Evolutionary conservation across 2,329 filamentous ascomycete species (phyloP).

Genomic region (Dactylellina sp.): DNA sequence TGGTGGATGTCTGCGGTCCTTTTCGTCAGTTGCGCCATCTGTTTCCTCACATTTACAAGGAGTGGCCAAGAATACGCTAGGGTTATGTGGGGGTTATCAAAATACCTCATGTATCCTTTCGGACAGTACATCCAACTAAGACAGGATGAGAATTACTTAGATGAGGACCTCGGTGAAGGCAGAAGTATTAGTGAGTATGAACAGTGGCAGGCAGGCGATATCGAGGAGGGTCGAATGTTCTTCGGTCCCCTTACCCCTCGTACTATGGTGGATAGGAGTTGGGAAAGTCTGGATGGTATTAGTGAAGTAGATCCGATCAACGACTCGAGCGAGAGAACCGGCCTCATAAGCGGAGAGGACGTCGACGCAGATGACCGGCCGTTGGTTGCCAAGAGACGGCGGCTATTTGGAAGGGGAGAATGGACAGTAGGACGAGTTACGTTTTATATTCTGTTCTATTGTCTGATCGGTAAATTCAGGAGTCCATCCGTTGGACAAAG

Average conservation of each 20-base stretch:
- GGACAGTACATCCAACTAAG: conserved; percentile 94
- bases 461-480: conserved; percentile 71
- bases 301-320: conserved; percentile 92
- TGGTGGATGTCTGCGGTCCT: conserved; percentile 92
- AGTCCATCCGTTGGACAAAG: background rate
- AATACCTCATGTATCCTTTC: conserved; percentile 94
- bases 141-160: conserved; percentile 91
- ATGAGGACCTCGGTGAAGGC: conserved; percentile 95
- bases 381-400: conserved; percentile 74
- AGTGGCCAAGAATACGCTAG: conserved; percentile 87
- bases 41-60: conserved; percentile 79
- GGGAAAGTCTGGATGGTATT: conserved; percentile 87
- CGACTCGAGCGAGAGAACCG: conserved; percentile 67
- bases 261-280: conserved; percentile 85
- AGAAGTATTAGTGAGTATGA: conserved; percentile 98
- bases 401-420: conserved; percentile 92
- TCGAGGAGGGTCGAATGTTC: conserved; percentile 94
- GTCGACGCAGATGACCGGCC: conserved; percentile 63
- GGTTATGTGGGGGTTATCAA: conserved; percentile 83
- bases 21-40: conserved; percentile 78
- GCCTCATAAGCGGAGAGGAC: conserved; percentile 68
- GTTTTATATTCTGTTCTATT: conserved; percentile 97
- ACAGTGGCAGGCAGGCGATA: conserved; percentile 96
- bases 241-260: conserved; percentile 83
- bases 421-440: conserved; percentile 95